Percentiles rank a stretch among this genome's conserved stretches.
These are phyloP conservation scores for Ustilago xerochloae DNA, from an alignment of 1,284 basidiomycete species.

Conservation along the genomic window DNA sequence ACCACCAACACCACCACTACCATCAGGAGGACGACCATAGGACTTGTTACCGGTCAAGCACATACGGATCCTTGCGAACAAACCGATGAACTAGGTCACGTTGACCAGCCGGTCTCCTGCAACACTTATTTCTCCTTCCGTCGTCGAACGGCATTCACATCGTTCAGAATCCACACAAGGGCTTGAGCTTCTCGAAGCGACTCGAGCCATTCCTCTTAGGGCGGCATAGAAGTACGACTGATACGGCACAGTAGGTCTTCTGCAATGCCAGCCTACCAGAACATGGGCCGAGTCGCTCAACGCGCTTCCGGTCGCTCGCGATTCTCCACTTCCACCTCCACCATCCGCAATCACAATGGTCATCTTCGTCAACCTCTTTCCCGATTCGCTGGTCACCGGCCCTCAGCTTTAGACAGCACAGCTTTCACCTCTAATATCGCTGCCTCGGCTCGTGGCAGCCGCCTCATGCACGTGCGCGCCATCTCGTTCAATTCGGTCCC, in stretches of 20 bases:
- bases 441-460: slow-evolving; percentile 33
- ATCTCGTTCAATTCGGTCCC: slow-evolving; percentile 65
- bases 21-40: not conserved
- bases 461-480: slow-evolving; percentile 61
- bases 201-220: no score
- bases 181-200: no score
- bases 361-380: slow-evolving; percentile 18
- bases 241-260: no score
- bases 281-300: slow-evolving; percentile 19
- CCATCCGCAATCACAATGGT: not conserved
- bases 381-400: slow-evolving; percentile 23
- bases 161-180: no score
- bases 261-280: slow-evolving; percentile 25
- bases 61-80: not conserved
- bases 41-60: no score
- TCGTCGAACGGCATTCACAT: not conserved
- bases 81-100: not conserved
- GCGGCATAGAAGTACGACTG: no score
- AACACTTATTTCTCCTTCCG: not conserved
- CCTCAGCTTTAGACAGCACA: slow-evolving; percentile 7
- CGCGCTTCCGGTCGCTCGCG: not conserved
- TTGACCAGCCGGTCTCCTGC: slow-evolving; percentile 12
- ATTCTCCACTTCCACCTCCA: not conserved
- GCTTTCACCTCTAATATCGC: slow-evolving; percentile 5
- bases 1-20: slow-evolving; percentile 6